Evolutionary conservation across 257 asterid species (phyloP).

Genomic region (Misopates orontium): DNA sequence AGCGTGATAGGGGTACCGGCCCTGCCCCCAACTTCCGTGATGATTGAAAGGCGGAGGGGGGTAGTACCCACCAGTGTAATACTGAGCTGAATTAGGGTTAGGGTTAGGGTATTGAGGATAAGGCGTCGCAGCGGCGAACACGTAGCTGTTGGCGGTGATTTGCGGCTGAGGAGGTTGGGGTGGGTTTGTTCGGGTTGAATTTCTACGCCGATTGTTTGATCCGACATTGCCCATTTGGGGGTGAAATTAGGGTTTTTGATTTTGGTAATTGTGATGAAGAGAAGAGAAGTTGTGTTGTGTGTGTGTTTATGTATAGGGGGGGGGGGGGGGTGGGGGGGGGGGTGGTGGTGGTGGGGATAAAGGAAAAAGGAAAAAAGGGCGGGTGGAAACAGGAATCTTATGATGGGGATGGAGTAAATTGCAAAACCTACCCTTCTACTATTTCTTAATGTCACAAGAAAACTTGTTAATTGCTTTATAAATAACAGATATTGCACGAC

Average conservation of each 20-base stretch:
- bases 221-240: constrained; percentile 79
- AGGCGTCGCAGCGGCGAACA: constrained; percentile 97
- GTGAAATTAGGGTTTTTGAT: too few species aligned
- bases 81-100: constrained; percentile 54
- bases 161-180: constrained; percentile 73
- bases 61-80: constrained; percentile 76
- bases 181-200: constrained; percentile 51
- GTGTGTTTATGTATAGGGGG: too few species aligned
- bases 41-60: too few species aligned
- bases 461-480: too few species aligned
- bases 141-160: constrained; percentile 73
- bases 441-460: too few species aligned
- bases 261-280: too few species aligned
- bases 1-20: too few species aligned
- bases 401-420: constrained; percentile 35
- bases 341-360: constrained; percentile 9
- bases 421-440: too few species aligned
- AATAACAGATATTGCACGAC: too few species aligned
- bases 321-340: too few species aligned
- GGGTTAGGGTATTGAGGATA: constrained; percentile 77
- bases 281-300: too few species aligned
- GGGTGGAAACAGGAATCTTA: constrained; percentile 32
- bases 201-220: constrained; percentile 61
- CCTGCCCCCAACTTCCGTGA: too few species aligned
- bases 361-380: not conserved